Base-by-base conservation (phyloP, 1,284 basidiomycete species). In the Cutaneotrichosporon sp. region DNA sequence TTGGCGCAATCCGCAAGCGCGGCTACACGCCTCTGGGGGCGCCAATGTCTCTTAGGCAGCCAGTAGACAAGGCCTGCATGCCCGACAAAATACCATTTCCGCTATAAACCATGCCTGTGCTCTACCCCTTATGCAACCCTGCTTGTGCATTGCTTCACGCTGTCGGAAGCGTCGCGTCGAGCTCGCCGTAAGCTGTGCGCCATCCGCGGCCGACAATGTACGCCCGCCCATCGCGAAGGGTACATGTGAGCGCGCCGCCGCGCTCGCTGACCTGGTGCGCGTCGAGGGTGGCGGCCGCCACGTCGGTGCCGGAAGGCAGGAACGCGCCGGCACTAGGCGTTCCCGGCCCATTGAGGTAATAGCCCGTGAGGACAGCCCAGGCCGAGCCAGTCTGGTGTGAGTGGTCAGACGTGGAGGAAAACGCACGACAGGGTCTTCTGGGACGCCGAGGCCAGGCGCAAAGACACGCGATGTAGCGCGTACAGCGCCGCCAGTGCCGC, bases 371-470 rank as follows among this genome's bases (percentile, higher is more conserved):
- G 35, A 58, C 57, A 10, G 68, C 64, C 47, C 67, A 64, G 8
- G 62, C 65, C 1, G 66, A 62, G 20, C 69, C 69, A 8, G 65
- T 67, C 67, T 71, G 50, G 15, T 34, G 9, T 8, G 23, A 45
- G 43, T n/a, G n/a, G n/a, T n/a, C 36, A 10, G 36, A 14, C 36
- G 17, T 8, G 14, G 41, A 15, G 12, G 15, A 8, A 33, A 8
- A 49, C 39, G 39, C 30, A 49, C 47, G 12, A 72, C 68, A 17
- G 68, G 65, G 56, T 72, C 70, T 46, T 72, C 70, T 33, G 65
- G 63, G 35, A 70, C 54, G 2, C 64, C 68, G 12, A 66, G 33
- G 5, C 58, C 63, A 3, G 65, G 62, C 0, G 45, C 64, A 40
- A 66, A 67, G 14, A 70, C 65, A 38, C 70, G 54, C 3, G 59